Conservation (phyloP, 2,329 filamentous ascomycete genomes). For the Penicillium olsonii region DNA sequence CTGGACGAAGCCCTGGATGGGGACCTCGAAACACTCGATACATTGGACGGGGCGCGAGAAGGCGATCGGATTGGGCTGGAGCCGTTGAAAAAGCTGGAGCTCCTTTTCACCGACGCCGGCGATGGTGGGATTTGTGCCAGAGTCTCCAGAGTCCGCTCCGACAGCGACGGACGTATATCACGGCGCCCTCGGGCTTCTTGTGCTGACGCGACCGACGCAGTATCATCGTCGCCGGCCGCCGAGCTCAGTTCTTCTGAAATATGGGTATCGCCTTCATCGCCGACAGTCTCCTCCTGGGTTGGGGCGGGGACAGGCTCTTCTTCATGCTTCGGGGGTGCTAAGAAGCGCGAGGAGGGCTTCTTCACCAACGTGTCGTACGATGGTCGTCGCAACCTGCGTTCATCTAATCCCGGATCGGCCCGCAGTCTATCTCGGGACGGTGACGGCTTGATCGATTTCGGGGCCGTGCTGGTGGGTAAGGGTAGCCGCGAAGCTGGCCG, state of each 20-base stretch:
- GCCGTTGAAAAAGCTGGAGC: slow-evolving; percentile 71
- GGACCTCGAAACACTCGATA: slow-evolving; percentile 50
- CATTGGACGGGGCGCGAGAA: slow-evolving; percentile 62
- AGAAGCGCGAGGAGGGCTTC: slow-evolving; percentile 31
- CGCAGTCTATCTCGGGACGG: slow-evolving; percentile 51
- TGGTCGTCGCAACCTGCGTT: slow-evolving; percentile 39
- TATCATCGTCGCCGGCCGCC: slow-evolving; percentile 13
- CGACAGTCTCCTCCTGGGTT: slow-evolving; percentile 23
- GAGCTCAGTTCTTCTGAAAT: slow-evolving; percentile 14
- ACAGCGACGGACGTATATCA: slow-evolving; percentile 49
- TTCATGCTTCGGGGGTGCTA: slow-evolving; percentile 26
- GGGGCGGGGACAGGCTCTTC: slow-evolving; percentile 11
- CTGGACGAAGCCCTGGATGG: slow-evolving; percentile 49
- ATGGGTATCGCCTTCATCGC: slow-evolving; percentile 23
- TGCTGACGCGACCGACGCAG: neutral
- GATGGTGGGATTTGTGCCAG: slow-evolving; percentile 76
- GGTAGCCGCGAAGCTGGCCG: slow-evolving; percentile 56
- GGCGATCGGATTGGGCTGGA: slow-evolving; percentile 63
- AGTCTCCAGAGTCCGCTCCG: slow-evolving; percentile 84
- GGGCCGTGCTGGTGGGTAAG: slow-evolving; percentile 45
- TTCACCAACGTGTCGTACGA: slow-evolving; percentile 42
- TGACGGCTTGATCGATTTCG: slow-evolving; percentile 48
- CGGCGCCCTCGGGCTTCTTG: slow-evolving; percentile 26
- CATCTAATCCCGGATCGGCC: slow-evolving; percentile 41
- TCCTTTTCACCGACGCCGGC: slow-evolving; percentile 66